These are phyloP conservation scores for Periglandula ipomoeae DNA, from an alignment of 2,329 filamentous ascomycete species.

Conservation along the genomic window DNA sequence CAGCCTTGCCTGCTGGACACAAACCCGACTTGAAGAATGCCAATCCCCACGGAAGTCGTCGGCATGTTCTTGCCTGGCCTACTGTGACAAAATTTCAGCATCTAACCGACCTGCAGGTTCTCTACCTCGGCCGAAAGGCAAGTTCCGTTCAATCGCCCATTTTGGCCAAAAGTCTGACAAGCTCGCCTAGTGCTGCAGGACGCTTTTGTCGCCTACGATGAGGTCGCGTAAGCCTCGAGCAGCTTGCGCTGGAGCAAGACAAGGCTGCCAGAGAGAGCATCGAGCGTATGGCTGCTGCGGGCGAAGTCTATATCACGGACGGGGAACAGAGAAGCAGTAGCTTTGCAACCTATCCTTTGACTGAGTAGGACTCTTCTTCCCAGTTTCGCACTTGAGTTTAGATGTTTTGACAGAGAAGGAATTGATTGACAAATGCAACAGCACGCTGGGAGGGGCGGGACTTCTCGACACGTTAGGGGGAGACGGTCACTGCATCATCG, in stretches of 20 bases:
- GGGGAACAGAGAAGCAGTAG: constrained; percentile 10
- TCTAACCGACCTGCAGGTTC: background rate
- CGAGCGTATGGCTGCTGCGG: constrained; percentile 7
- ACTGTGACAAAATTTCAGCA: background rate
- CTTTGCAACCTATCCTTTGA: constrained; percentile 9
- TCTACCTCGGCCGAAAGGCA: background rate
- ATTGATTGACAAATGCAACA: background rate
- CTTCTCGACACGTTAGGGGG: constrained; percentile 5
- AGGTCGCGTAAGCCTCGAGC: constrained; percentile 6
- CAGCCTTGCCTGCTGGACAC: too few relatives aligned
- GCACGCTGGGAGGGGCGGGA: constrained; percentile 8
- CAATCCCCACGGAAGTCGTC: background rate
- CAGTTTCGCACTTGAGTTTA: background rate
- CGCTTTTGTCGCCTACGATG: constrained; percentile 7
- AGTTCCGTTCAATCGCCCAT: background rate
- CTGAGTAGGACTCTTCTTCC: constrained; percentile 3
- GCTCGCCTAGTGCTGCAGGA: constrained; percentile 3
- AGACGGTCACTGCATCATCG: constrained; percentile 8
- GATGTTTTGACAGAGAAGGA: background rate
- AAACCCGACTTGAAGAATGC: background rate
- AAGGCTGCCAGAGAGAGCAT: constrained; percentile 8
- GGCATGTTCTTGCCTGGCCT: background rate
- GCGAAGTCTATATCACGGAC: constrained; percentile 7
- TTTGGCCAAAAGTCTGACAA: background rate
- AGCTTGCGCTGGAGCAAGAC: constrained; percentile 5